Percentiles rank a stretch among this genome's conserved stretches.
These are phyloP conservation scores for Peniophora sp. DNA, from an alignment of 1,284 basidiomycete species.

Conservation along the genomic window DNA sequence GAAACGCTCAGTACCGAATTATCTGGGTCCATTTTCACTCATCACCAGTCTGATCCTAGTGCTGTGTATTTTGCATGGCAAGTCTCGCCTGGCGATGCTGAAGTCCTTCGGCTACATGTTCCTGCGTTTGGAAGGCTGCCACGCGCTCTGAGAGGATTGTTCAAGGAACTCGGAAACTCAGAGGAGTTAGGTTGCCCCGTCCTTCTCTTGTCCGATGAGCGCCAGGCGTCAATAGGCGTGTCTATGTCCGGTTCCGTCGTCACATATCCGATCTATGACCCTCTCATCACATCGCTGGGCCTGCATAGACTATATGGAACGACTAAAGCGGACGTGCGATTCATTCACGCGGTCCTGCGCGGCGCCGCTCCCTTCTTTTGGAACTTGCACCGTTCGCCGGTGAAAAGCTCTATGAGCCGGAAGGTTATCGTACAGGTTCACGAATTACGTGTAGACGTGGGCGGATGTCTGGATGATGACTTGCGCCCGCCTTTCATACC, in stretches of 20 bases:
- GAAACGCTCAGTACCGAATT: neutral
- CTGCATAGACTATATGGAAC: neutral
- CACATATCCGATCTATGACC: neutral
- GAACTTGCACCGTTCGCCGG: conserved; percentile 1
- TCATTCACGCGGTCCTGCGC: neutral
- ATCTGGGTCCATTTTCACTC: too few species aligned
- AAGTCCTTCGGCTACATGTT: too few species aligned
- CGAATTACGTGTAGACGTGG: neutral
- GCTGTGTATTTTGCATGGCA: too few species aligned
- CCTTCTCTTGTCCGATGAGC: too few species aligned
- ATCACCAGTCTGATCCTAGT: too few species aligned
- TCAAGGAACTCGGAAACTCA: too few species aligned
- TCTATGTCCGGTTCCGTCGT: too few species aligned
- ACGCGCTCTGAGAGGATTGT: too few species aligned
- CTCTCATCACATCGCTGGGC: neutral
- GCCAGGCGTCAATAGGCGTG: too few species aligned
- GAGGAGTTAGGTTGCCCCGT: too few species aligned
- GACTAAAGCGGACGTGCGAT: neutral
- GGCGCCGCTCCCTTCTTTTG: conserved; percentile 1
- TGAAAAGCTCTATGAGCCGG: neutral
- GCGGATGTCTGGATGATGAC: neutral
- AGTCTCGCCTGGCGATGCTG: too few species aligned
- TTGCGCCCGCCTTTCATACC: neutral
- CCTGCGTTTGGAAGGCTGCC: too few species aligned
- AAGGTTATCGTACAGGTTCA: neutral